Evolutionary conservation across 139 green algal species (phyloP).

Genomic region (Chlorella sp.): DNA sequence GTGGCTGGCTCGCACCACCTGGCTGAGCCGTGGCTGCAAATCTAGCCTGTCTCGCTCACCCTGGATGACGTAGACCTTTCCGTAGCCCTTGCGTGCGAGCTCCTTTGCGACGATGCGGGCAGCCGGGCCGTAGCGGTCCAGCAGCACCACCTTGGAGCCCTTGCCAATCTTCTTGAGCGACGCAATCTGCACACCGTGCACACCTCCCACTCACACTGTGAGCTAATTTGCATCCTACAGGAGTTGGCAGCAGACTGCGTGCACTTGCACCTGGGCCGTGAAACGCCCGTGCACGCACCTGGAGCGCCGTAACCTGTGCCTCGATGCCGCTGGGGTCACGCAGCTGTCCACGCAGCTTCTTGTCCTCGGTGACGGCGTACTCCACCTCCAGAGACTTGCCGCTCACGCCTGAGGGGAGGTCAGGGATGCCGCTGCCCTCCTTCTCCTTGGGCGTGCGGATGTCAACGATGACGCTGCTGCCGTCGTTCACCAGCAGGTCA

Average conservation of each 20-base stretch:
- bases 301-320: slow-evolving; percentile 58
- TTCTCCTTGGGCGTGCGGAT: slow-evolving; percentile 69
- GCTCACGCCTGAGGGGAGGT: slow-evolving; percentile 50
- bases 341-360: slow-evolving; percentile 63
- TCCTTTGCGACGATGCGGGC: slow-evolving; percentile 65
- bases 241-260: too few species aligned
- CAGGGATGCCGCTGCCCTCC: slow-evolving; percentile 68
- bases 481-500: slow-evolving; percentile 42
- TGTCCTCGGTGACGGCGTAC: slow-evolving; percentile 60
- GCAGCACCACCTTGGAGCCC: slow-evolving; percentile 59
- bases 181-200: slow-evolving; percentile 25
- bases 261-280: too few species aligned
- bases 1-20: too few species aligned
- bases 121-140: slow-evolving; percentile 66
- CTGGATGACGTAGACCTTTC: slow-evolving; percentile 40
- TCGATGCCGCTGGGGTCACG: slow-evolving; percentile 46
- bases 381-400: slow-evolving; percentile 68
- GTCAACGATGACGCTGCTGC: slow-evolving; percentile 68
- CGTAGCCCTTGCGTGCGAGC: slow-evolving; percentile 61
- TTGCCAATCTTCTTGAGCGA: slow-evolving; percentile 61
- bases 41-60: too few species aligned
- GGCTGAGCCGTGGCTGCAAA: too few species aligned
- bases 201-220: too few species aligned
- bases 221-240: too few species aligned
- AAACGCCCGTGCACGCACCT: too few species aligned